phyloP scores from a whole-genome alignment of 2,329 filamentous ascomycete genomes.

The Trichoderma guizhouense region DNA sequence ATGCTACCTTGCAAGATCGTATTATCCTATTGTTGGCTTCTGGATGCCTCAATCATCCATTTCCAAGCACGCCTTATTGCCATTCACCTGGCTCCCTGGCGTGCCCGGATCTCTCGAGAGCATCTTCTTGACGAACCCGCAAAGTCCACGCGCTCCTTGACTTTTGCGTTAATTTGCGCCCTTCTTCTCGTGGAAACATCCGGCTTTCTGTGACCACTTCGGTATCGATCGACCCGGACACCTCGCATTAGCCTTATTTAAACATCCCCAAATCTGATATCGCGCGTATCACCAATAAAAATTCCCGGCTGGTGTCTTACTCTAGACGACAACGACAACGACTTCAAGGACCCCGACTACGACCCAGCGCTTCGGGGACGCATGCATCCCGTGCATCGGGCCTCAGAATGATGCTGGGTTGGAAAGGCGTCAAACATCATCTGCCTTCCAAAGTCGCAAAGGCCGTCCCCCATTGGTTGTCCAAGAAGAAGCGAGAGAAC shows the following conservation, averaged over 20 bases:
- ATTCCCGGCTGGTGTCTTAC: not conserved
- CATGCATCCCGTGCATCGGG: slow-evolving; percentile 6
- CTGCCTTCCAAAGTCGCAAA: slow-evolving; percentile 33
- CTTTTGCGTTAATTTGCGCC: slow-evolving; percentile 2
- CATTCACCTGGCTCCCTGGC: not conserved
- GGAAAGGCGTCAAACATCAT: slow-evolving; percentile 37
- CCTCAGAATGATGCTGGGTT: slow-evolving; percentile 32
- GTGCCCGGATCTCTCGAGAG: not conserved
- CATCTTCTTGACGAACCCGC: not conserved
- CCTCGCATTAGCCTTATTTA: not conserved
- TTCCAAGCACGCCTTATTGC: not conserved
- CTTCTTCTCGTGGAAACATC: not conserved
- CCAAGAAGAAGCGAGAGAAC: slow-evolving; percentile 30
- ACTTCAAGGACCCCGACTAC: not conserved
- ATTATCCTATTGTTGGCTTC: slow-evolving; percentile 12
- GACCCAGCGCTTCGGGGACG: not conserved
- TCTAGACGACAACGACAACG: not conserved
- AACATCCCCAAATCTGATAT: not conserved
- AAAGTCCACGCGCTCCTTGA: not conserved
- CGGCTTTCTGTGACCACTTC: not conserved
- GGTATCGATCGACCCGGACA: not conserved
- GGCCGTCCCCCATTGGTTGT: slow-evolving; percentile 28
- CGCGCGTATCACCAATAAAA: not conserved
- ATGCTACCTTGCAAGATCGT: slow-evolving; percentile 16
- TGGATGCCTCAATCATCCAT: slow-evolving; percentile 8